These are phyloP conservation scores for Geotrichum aggregatum DNA, from an alignment of 1,139 yeast species.

Conservation along the genomic window DNA sequence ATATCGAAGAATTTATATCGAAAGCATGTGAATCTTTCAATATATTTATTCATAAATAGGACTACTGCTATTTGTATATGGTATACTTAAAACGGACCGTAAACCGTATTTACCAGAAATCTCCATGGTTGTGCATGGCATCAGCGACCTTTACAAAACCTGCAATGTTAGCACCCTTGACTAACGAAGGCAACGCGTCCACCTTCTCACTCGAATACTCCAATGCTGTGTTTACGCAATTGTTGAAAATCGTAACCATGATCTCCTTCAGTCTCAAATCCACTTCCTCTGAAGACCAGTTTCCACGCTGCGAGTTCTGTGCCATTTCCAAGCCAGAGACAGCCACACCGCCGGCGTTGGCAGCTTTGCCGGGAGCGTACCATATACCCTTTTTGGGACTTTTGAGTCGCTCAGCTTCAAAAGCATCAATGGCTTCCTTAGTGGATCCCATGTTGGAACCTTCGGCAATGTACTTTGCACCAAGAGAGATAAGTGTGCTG, in stretches of 20 bases:
- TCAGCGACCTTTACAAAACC: slow-evolving; percentile 98
- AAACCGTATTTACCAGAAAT: slow-evolving; percentile 53
- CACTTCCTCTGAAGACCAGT: slow-evolving; percentile 86
- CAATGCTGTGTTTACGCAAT: slow-evolving; percentile 83
- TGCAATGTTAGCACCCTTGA: slow-evolving; percentile 98
- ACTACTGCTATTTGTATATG: too few species aligned
- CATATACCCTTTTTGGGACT: slow-evolving; percentile 57
- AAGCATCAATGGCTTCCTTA: slow-evolving; percentile 90
- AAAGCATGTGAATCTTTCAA: too few species aligned
- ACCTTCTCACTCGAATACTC: slow-evolving; percentile 68
- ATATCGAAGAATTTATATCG: not conserved
- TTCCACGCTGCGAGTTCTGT: slow-evolving; percentile 91
- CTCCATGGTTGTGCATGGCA: slow-evolving; percentile 98
- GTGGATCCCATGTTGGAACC: slow-evolving; percentile 99
- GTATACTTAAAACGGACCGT: too few species aligned
- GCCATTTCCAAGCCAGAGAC: slow-evolving; percentile 99
- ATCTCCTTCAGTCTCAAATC: slow-evolving; percentile 81
- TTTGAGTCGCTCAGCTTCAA: slow-evolving; percentile 77
- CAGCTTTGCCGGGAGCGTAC: slow-evolving; percentile 99
- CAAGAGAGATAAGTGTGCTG: slow-evolving; percentile 84
- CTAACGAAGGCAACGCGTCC: slow-evolving; percentile 79
- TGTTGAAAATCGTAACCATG: slow-evolving; percentile 89
- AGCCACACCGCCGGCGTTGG: slow-evolving; percentile 99
- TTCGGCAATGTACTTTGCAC: slow-evolving; percentile 92
- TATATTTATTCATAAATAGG: too few species aligned